A percentile compares a stretch with the other conserved stretches of the same genome.
Conservation (phyloP, 2,329 filamentous ascomycete genomes). For the Fusarium nurragi region DNA sequence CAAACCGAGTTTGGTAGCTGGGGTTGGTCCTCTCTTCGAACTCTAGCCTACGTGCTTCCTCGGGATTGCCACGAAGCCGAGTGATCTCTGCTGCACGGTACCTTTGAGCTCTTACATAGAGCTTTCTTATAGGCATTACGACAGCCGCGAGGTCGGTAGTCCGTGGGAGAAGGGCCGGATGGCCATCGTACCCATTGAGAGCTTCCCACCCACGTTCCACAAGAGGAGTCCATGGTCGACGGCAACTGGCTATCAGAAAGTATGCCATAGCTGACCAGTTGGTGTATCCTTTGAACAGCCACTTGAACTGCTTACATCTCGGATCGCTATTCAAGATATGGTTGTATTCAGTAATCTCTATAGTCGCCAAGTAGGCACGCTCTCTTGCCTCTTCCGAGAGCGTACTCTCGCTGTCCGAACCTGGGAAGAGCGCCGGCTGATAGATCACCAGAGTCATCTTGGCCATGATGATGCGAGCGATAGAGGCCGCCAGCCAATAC, state of each 20-base stretch:
- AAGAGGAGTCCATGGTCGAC: slow-evolving; percentile 59
- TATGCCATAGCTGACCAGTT: slow-evolving; percentile 64
- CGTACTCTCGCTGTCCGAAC: slow-evolving; percentile 62
- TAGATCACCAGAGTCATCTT: slow-evolving; percentile 83
- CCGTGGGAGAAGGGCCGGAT: slow-evolving; percentile 56
- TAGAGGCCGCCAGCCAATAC: slow-evolving; percentile 74
- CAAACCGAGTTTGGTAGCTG: slow-evolving; percentile 56
- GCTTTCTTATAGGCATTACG: slow-evolving; percentile 63
- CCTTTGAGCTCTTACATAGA: slow-evolving; percentile 62
- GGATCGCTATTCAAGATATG: slow-evolving; percentile 70
- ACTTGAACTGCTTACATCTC: slow-evolving; percentile 57
- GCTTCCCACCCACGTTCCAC: slow-evolving; percentile 62
- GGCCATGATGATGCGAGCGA: slow-evolving; percentile 76
- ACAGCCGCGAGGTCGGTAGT: slow-evolving; percentile 59
- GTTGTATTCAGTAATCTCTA: slow-evolving; percentile 78
- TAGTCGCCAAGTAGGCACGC: slow-evolving; percentile 74
- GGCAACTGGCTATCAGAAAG: slow-evolving; percentile 57
- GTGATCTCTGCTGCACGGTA: slow-evolving; percentile 62
- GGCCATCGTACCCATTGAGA: slow-evolving; percentile 51
- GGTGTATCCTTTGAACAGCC: slow-evolving; percentile 62
- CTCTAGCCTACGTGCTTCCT: slow-evolving; percentile 61
- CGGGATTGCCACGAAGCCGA: slow-evolving; percentile 58
- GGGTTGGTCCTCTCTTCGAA: slow-evolving; percentile 57
- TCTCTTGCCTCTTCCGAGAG: slow-evolving; percentile 71
- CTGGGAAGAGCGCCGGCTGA: slow-evolving; percentile 73